A percentile compares a stretch with the other conserved stretches of the same genome.
Evolutionary conservation across 2,329 filamentous ascomycete genomes (phyloP).

Genomic region (Neofusicoccum sp.): DNA sequence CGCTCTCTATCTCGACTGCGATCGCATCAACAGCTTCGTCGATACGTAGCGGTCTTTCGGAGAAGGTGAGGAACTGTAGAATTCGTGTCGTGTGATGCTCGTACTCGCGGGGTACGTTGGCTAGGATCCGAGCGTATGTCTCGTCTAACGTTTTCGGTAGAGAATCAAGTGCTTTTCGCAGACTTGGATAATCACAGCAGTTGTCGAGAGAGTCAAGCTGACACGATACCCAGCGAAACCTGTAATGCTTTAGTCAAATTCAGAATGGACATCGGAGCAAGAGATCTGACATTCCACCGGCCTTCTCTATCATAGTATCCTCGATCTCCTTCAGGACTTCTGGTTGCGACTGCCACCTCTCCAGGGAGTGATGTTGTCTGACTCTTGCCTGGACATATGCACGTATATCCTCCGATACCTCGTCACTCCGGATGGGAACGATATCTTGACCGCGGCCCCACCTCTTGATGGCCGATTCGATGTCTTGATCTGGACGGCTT

Average conservation of each 20-base stretch:
- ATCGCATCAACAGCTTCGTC: constrained; percentile 3
- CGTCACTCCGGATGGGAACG: neutral
- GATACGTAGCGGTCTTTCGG: neutral
- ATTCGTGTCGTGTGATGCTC: neutral
- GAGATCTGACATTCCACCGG: neutral
- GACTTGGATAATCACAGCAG: neutral
- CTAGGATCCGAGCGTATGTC: constrained; percentile 18
- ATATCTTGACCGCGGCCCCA: neutral
- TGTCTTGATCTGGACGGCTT: neutral
- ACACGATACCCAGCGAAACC: constrained; percentile 21
- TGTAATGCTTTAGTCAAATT: neutral
- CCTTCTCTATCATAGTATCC: neutral
- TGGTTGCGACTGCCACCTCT: neutral
- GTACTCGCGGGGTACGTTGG: neutral
- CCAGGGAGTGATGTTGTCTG: neutral
- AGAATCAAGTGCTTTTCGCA: constrained; percentile 1
- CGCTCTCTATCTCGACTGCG: neutral
- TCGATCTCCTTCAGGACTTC: neutral
- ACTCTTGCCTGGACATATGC: neutral
- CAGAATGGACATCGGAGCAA: neutral
- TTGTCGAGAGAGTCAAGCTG: constrained; percentile 17
- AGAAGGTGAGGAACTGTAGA: constrained; percentile 13
- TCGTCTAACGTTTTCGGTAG: constrained; percentile 17
- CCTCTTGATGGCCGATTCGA: neutral
- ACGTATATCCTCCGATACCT: neutral